Evolutionary conservation across 2,329 filamentous ascomycete species (phyloP).

Genomic region (Aspergillus sp.): DNA sequence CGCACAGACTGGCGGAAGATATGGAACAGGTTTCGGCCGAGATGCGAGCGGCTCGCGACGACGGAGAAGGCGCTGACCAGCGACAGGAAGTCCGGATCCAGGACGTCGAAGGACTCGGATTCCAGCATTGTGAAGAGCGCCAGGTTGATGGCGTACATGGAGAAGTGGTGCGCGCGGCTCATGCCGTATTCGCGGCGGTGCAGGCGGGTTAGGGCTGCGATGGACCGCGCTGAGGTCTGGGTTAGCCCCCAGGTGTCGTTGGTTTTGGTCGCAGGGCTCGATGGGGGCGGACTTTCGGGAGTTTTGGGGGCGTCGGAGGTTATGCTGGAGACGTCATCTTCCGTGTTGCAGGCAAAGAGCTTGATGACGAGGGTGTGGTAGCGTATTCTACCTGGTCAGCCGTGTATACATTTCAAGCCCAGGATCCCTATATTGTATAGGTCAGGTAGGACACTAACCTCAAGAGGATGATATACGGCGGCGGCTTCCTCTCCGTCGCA

Average conservation of each 20-base stretch:
- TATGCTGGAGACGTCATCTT: slow-evolving; percentile 9
- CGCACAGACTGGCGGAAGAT: slow-evolving; percentile 28
- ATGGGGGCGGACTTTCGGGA: slow-evolving; percentile 20
- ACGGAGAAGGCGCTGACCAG: slow-evolving; percentile 27
- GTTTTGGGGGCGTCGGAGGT: slow-evolving; percentile 17
- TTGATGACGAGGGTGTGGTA: slow-evolving; percentile 29
- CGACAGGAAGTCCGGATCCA: slow-evolving; percentile 28
- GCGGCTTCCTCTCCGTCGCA: slow-evolving; percentile 15
- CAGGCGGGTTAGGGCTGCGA: slow-evolving; percentile 21
- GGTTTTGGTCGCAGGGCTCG: slow-evolving; percentile 12
- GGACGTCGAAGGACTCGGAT: slow-evolving; percentile 21
- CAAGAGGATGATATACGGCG: slow-evolving; percentile 29
- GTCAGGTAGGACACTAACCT: slow-evolving; percentile 9
- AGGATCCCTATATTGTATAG: not conserved
- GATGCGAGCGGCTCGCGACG: slow-evolving; percentile 25
- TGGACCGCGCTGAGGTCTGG: slow-evolving; percentile 23
- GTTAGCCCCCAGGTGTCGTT: slow-evolving; percentile 15
- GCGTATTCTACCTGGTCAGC: slow-evolving; percentile 22
- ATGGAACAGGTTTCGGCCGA: slow-evolving; percentile 28
- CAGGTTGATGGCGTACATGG: slow-evolving; percentile 32
- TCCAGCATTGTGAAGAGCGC: slow-evolving; percentile 29
- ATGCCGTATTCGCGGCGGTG: slow-evolving; percentile 29
- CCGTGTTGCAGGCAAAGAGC: slow-evolving; percentile 25
- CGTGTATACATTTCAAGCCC: too few species aligned
- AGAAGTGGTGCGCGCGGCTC: slow-evolving; percentile 28